Conservation (phyloP, 1,139 yeast species). For the Sugiyamaella grinbergsii region DNA sequence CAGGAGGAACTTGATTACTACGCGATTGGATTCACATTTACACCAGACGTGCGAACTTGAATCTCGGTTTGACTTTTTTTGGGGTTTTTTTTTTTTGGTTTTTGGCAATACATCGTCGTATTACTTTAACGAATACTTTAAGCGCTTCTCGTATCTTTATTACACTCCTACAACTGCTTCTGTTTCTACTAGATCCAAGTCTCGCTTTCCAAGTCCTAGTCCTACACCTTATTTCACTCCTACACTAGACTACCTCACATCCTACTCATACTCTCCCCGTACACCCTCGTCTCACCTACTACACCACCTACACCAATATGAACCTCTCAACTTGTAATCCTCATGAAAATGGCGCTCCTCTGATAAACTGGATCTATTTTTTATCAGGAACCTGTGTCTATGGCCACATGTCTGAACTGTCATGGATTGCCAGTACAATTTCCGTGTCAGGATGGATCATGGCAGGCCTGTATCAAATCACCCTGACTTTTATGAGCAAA, state of each 20-base stretch:
- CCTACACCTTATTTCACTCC: neutral
- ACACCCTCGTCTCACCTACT: neutral
- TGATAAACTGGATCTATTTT: slow-evolving; percentile 26
- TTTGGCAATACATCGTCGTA: no score
- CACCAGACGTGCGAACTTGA: no score
- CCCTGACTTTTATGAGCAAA: slow-evolving; percentile 33
- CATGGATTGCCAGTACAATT: slow-evolving; percentile 33
- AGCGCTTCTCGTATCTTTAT: no score
- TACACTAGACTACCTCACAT: neutral
- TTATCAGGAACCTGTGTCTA: slow-evolving; percentile 29
- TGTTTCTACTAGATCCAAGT: no score
- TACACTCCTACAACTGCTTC: no score
- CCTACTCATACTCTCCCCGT: neutral
- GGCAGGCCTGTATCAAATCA: slow-evolving; percentile 41
- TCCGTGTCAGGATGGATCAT: slow-evolving; percentile 39
- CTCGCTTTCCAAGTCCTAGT: neutral
- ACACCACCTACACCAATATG: neutral
- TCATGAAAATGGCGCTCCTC: slow-evolving; percentile 23
- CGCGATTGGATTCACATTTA: no score
- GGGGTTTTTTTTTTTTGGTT: no score
- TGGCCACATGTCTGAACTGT: slow-evolving; percentile 30
- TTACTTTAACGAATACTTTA: no score
- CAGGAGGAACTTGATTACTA: no score
- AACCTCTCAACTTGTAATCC: slow-evolving; percentile 12
- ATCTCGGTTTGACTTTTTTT: no score